phyloP scores from a whole-genome alignment of 1,284 basidiomycete species.

The Schizopora paradoxa region DNA sequence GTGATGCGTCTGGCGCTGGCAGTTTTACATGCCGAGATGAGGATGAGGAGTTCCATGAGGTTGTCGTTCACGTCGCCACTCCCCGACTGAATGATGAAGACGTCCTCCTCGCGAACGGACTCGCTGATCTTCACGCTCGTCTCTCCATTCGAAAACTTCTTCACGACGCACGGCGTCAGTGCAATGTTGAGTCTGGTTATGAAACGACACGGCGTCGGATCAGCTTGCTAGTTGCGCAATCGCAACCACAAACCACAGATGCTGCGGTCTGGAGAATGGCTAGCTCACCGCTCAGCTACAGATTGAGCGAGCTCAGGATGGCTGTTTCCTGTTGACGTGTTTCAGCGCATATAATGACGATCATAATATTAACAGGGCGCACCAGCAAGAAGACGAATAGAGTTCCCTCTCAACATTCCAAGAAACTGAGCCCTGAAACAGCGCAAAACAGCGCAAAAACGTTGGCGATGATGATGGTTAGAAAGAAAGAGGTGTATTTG shows the following conservation, averaged over 20 bases:
- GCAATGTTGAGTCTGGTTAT: constrained; percentile 79
- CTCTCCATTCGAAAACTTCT: constrained; percentile 96
- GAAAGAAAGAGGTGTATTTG: no score
- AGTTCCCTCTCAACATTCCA: no score
- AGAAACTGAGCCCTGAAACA: no score
- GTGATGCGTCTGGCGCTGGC: constrained; percentile 95
- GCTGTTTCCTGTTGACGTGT: constrained; percentile 95
- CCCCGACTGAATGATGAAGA: constrained; percentile 91
- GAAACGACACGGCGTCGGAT: constrained; percentile 33
- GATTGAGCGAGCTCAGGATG: constrained; percentile 95
- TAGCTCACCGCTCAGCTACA: constrained; percentile 91
- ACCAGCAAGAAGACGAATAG: no score
- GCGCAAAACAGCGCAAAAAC: no score
- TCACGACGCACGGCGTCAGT: constrained; percentile 86
- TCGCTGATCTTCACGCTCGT: constrained; percentile 90
- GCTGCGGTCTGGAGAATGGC: no score
- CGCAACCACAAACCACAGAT: constrained; percentile 39
- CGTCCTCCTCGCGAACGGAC: constrained; percentile 95
- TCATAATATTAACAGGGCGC: no score
- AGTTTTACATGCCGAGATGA: constrained; percentile 94
- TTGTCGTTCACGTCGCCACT: constrained; percentile 78
- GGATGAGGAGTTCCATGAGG: constrained; percentile 87
- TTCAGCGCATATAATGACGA: no score
- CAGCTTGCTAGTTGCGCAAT: constrained; percentile 34
- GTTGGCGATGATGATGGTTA: no score